Conservation (phyloP, 1,284 basidiomycete genomes). For the Puccinia polysora region DNA sequence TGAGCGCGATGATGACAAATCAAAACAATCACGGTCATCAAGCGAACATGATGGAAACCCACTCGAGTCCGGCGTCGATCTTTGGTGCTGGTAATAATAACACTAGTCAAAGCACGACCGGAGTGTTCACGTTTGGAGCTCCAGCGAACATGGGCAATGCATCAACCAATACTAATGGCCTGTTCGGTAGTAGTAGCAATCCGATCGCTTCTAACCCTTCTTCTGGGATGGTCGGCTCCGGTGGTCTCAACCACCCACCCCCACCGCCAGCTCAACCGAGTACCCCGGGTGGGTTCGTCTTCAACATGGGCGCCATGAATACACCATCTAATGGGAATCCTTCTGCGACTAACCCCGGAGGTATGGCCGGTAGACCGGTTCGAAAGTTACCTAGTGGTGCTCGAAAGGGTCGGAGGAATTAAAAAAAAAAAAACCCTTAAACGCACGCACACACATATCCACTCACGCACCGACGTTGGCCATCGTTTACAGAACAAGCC, state of each 20-base stretch:
- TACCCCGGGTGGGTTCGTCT: slow-evolving; percentile 24
- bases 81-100: background rate
- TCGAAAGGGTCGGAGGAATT: too few relatives aligned
- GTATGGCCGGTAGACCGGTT: background rate
- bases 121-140: background rate
- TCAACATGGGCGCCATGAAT: slow-evolving; percentile 16
- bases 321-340: background rate
- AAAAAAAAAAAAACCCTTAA: too few relatives aligned
- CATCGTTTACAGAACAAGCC: too few relatives aligned
- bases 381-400: slow-evolving; percentile 2
- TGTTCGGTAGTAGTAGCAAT: background rate
- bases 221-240: background rate
- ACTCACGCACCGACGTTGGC: too few relatives aligned
- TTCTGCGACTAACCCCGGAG: too few relatives aligned
- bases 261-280: background rate
- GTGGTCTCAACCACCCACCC: background rate
- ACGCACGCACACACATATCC: too few relatives aligned
- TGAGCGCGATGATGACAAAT: background rate
- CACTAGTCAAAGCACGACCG: background rate
- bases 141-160: background rate
- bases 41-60: background rate
- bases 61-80: background rate
- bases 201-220: too few relatives aligned
- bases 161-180: background rate
- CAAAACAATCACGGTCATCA: background rate